A percentile compares a stretch with the other conserved stretches of the same genome.
These are phyloP conservation scores for Diaporthe destruens DNA, from an alignment of 2,329 filamentous ascomycete genomes.

Conservation along the genomic window DNA sequence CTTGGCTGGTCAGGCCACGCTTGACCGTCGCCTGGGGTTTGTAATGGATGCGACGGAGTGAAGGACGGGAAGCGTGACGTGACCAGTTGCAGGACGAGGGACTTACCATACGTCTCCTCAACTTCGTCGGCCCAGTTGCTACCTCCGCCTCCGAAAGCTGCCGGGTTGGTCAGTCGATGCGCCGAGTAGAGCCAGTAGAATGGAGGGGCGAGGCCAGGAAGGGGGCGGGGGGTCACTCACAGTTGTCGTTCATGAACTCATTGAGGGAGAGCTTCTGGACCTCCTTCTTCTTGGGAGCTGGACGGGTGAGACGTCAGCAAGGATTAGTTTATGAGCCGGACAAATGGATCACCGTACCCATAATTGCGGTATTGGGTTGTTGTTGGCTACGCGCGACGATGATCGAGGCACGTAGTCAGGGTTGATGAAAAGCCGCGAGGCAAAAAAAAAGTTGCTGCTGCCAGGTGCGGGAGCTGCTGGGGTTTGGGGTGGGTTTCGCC, in stretches of 20 bases:
- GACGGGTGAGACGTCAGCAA: conserved; percentile 58
- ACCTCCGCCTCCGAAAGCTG: conserved; percentile 66
- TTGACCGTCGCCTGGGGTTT: not conserved
- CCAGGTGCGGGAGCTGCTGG: conserved; percentile 29
- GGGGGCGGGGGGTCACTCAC: conserved; percentile 68
- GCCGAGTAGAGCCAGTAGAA: conserved; percentile 47
- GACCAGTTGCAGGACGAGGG: conserved; percentile 34
- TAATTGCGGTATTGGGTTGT: conserved; percentile 64
- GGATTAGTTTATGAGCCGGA: conserved; percentile 42
- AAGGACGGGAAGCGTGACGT: conserved; percentile 21
- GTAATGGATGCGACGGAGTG: not conserved
- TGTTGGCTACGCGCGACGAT: conserved; percentile 61
- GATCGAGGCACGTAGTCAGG: conserved; percentile 42
- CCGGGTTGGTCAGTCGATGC: conserved; percentile 45
- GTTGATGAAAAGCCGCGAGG: conserved; percentile 33
- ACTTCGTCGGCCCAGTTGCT: conserved; percentile 99
- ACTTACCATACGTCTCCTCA: conserved; percentile 86
- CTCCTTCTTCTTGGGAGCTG: conserved; percentile 94
- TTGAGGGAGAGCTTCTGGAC: conserved; percentile 97
- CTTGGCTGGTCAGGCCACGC: not conserved
- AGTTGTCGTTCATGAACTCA: conserved; percentile 92
- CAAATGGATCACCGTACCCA: conserved; percentile 59
- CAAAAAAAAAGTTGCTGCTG: conserved; percentile 38
- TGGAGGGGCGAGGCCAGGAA: conserved; percentile 23
- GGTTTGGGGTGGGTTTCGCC: conserved; percentile 40